phyloP scores from a whole-genome alignment of 371 early-diverging fungal genomes.

The Smittium mucronatum region DNA sequence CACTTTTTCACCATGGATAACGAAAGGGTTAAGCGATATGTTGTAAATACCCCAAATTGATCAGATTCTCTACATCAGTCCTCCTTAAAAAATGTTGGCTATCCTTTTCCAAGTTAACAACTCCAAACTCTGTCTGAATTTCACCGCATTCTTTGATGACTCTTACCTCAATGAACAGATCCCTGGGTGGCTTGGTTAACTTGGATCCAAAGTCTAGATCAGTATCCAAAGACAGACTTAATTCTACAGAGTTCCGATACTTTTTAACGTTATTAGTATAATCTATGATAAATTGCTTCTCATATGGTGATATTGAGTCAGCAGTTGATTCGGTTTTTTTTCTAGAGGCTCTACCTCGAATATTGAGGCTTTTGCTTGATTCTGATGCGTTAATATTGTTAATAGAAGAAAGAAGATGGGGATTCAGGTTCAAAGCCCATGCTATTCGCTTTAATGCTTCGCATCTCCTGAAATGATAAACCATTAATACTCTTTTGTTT shows the following conservation, averaged over 20 bases:
- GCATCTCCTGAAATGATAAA: slow-evolving; percentile 65
- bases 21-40: slow-evolving; percentile 39
- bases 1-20: too few relatives aligned
- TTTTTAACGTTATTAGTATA: slow-evolving; percentile 46
- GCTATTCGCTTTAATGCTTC: slow-evolving; percentile 54
- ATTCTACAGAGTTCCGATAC: slow-evolving; percentile 45
- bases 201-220: slow-evolving; percentile 63
- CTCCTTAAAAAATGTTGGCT: slow-evolving; percentile 72
- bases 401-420: slow-evolving; percentile 16
- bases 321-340: slow-evolving; percentile 24
- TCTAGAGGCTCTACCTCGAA: slow-evolving; percentile 20
- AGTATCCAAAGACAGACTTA: slow-evolving; percentile 17
- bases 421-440: slow-evolving; percentile 55
- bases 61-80: slow-evolving; percentile 77
- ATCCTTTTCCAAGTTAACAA: slow-evolving; percentile 48
- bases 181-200: slow-evolving; percentile 69
- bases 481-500: slow-evolving; percentile 79
- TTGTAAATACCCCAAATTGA: slow-evolving; percentile 63
- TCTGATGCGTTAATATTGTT: neutral
- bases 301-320: slow-evolving; percentile 41
- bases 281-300: slow-evolving; percentile 45
- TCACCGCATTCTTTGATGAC: slow-evolving; percentile 79
- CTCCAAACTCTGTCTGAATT: slow-evolving; percentile 71
- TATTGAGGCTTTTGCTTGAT: neutral
- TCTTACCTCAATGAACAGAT: slow-evolving; percentile 74